Base-by-base conservation (phyloP, 495 filamentous ascomycete genomes). In the Xylaria intraflava region DNA sequence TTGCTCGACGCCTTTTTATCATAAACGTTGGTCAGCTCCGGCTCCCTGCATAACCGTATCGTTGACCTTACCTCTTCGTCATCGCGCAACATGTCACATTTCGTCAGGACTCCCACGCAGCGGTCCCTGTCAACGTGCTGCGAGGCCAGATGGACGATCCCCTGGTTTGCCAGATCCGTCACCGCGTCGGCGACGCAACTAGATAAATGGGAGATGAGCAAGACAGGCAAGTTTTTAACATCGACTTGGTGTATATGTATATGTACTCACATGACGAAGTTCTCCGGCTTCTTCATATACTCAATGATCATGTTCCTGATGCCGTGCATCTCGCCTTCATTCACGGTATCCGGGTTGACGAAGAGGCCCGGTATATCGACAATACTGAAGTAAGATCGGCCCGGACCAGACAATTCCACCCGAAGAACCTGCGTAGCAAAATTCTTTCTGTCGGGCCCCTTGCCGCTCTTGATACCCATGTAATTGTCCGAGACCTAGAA, bases 311-410 rank as follows among this genome's bases (percentile, higher is more conserved):
- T 65, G n/a, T 58, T 60, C 22, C 67, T 24, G 33, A 55, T 33
- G 0, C 43, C 52, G 3, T 41, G 29, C 45, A 55, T 55, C 27
- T 55, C 52, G 55, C 8, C 77, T 68, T 4, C 73, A 53, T 49
- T 55, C 16, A 29, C 17, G 17, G 46, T 44, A 27, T 36, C 59
- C 52, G 55, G 59, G 69, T 70, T 75, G 29, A 70, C 64, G 52
- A 81, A 77, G 11, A 81, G 61, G 0, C 79, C 78, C 3, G 79
- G 78, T 27, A 83, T 68, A 55, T 82, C 78, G 39, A 82, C 66
- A 29, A 82, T 66, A 42, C 69, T 81, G 27, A 83, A 72, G 39
- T 78, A 72, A 17, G 66, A 56, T 19, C 74, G 65, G 0, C 69
- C 42, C 5, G 77, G 78, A 0, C 78, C 78, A 24, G 59, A 72